Base-by-base conservation (phyloP, 2,329 filamentous ascomycete species). In the Zasmidium cellare region DNA sequence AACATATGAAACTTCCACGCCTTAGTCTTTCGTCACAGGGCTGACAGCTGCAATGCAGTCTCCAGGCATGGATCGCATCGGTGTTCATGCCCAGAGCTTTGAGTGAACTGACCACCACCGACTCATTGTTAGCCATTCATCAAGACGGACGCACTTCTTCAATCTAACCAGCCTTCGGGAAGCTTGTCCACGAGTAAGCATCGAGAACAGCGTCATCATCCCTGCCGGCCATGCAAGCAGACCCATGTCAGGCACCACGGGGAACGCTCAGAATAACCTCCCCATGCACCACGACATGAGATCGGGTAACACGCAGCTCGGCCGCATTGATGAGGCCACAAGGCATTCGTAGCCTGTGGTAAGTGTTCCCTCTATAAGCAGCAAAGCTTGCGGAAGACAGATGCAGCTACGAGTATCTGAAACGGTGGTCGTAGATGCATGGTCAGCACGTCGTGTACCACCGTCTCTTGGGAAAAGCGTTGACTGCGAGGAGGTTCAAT, bases 371-470 rank as follows among this genome's bases (percentile, higher is more conserved):
- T 20, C 7, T 48, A 24, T 48, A 24, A 48, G 7, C n/a, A n/a
- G n/a, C n/a, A n/a, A n/a, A n/a, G n/a, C n/a, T n/a, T n/a, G n/a
- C 20, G 19, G n/a, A 19, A 23, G 9, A 9, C 9, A 12, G 20
- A 19, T 25, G 51, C 51, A 53, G 35, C 41, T 53, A 50, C 11
- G 20, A 25, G 47, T 3, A 28, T 19, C 12, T 50, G 47, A 50
- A 50, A 50, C 47, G 18, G 9, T 41, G 12, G 7, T 18, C 14
- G 7, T 11, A 16, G 28, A 50, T 28, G 47, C 18, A 5, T 28
- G 7, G 35, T 41, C 35, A 41, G 35, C 35, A 41, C 12, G 35
- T 3, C 5, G 35, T 3, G 35, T 41, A 46, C n/a, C 28, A 14
- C 7, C 14, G 28, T 14, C 14, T 31, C 7, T 7, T 31, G 7